Evolutionary conservation across 2,329 filamentous ascomycete genomes (phyloP).

Genomic region (Ceratocystis huliohia): DNA sequence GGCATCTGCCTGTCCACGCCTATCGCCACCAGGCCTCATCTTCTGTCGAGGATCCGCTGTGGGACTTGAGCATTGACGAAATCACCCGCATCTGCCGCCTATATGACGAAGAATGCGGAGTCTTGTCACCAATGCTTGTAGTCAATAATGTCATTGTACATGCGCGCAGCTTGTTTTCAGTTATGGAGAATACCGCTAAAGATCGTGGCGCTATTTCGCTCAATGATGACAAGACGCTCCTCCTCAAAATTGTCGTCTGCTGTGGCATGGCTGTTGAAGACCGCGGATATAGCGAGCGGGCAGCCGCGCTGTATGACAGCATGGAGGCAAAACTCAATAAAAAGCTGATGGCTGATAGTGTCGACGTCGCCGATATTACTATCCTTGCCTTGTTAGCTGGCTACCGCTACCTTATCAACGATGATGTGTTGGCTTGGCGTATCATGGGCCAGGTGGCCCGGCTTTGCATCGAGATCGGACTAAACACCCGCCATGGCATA

Average conservation of each 20-base stretch:
- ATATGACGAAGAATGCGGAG: slow-evolving; percentile 79
- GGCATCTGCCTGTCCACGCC: neutral
- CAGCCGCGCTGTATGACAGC: slow-evolving; percentile 59
- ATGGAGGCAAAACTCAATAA: slow-evolving; percentile 60
- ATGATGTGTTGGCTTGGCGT: slow-evolving; percentile 77
- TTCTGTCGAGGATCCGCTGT: slow-evolving; percentile 56
- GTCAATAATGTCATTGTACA: slow-evolving; percentile 60
- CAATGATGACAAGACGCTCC: slow-evolving; percentile 44
- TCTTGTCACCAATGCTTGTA: slow-evolving; percentile 81
- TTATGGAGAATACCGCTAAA: slow-evolving; percentile 44
- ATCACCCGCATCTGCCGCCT: slow-evolving; percentile 64
- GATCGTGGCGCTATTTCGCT: slow-evolving; percentile 30
- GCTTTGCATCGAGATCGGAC: slow-evolving; percentile 65
- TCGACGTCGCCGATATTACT: slow-evolving; percentile 37
- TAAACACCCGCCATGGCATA: slow-evolving; percentile 68
- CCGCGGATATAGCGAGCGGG: slow-evolving; percentile 64
- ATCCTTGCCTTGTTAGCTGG: slow-evolving; percentile 42
- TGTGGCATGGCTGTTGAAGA: slow-evolving; percentile 66
- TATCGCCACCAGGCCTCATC: slow-evolving; percentile 15
- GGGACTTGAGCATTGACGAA: slow-evolving; percentile 64
- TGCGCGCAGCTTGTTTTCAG: slow-evolving; percentile 55
- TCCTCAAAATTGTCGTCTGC: slow-evolving; percentile 75
- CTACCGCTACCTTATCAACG: slow-evolving; percentile 75
- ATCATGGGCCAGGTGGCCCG: slow-evolving; percentile 72
- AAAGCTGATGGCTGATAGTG: slow-evolving; percentile 44